Conservation (phyloP, 768 basidiomycete species). For the Tylopilus vinaceipallidus region DNA sequence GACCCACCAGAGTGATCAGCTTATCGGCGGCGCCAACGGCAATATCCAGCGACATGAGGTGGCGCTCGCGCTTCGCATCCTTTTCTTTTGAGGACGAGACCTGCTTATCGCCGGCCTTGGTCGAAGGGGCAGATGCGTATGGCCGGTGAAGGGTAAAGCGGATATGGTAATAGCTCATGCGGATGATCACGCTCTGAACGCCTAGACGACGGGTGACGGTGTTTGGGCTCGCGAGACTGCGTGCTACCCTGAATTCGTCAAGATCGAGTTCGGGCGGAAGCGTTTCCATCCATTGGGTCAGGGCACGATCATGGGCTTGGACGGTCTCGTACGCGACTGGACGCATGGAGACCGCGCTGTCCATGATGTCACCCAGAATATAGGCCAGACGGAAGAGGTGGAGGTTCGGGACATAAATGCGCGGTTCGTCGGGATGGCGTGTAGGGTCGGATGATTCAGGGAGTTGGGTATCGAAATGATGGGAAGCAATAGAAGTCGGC, state of each 20-base stretch:
- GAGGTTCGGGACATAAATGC: constrained; percentile 71
- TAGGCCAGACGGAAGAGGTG: constrained; percentile 75
- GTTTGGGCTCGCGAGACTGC: constrained; percentile 64
- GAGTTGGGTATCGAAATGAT: constrained; percentile 81
- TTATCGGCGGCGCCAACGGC: constrained; percentile 77
- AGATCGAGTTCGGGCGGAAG: constrained; percentile 72
- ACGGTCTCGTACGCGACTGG: constrained; percentile 75
- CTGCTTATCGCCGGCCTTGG: constrained; percentile 26
- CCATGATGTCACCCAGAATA: constrained; percentile 82
- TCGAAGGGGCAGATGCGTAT: constrained; percentile 45
- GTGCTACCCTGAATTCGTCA: constrained; percentile 73
- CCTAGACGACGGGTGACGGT: constrained; percentile 62
- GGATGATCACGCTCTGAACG: constrained; percentile 79
- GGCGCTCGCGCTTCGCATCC: constrained; percentile 35
- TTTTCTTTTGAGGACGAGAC: constrained; percentile 31
- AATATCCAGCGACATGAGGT: constrained; percentile 63
- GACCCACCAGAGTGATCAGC: constrained; percentile 73
- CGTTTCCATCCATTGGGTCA: constrained; percentile 75
- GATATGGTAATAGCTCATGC: constrained; percentile 76
- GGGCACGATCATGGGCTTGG: constrained; percentile 65
- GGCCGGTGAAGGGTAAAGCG: constrained; percentile 84
- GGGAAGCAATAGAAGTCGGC: constrained; percentile 69
- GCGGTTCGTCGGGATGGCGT: constrained; percentile 49
- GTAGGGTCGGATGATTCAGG: constrained; percentile 59
- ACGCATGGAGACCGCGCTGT: constrained; percentile 78